A percentile compares a stretch with the other conserved stretches of the same genome.
phyloP scores from a whole-genome alignment of 108 stramenopile genomes.

The Cyclostephanos invisitatus region DNA sequence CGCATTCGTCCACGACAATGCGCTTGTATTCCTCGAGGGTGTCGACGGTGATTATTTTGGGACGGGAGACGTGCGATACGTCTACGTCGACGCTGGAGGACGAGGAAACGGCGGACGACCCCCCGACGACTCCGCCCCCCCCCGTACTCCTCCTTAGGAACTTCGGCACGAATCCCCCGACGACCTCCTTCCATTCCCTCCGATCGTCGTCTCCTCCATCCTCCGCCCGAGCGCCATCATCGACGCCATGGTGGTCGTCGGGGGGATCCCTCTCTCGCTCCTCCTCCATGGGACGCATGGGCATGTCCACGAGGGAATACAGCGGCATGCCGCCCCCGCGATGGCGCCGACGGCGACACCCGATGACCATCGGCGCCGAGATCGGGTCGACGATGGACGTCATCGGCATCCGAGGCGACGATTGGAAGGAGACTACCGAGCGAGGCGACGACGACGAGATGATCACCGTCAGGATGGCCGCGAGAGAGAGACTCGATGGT shows the following conservation, averaged over 20 bases:
- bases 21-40: conserved; percentile 61
- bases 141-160: conserved; percentile 36
- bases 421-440: background rate
- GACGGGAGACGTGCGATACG: background rate
- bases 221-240: background rate
- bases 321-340: background rate
- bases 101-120: background rate
- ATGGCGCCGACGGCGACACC: background rate
- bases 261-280: conserved; percentile 38
- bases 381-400: background rate
- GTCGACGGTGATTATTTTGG: conserved; percentile 43
- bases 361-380: too few relatives aligned
- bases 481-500: conserved; percentile 2
- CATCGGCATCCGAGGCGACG: background rate
- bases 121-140: background rate
- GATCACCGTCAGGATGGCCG: background rate
- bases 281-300: conserved; percentile 45
- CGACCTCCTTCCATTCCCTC: conserved; percentile 44
- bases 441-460: background rate
- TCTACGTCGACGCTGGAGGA: background rate
- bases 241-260: background rate
- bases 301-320: conserved; percentile 14
- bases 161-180: conserved; percentile 55
- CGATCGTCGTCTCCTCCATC: background rate
- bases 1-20: conserved; percentile 53